Evolutionary conservation across 129 eudicot species (phyloP), one percentile per base, ranked within the genome.

Genomic region (Artemisia annua): DNA sequence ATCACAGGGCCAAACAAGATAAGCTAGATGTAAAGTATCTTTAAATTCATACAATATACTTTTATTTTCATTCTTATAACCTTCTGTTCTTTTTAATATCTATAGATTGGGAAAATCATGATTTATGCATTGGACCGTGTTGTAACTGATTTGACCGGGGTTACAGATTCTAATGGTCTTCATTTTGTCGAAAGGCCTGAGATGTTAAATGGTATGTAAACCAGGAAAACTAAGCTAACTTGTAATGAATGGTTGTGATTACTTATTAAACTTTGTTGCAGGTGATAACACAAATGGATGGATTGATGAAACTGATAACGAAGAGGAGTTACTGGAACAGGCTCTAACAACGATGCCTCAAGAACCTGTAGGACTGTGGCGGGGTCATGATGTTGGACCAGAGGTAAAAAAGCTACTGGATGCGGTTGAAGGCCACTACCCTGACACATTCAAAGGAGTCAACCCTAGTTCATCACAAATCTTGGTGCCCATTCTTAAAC

Each of bases 61-160:
- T 63, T 2, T 3, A 2, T 30, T 63, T n/a, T 35, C 0, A 0
- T 30, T 69, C 4, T 26, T 5, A 30, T 69, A 69, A 52, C 63
- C 28, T 15, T 18, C 17, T n/a, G 73, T 39, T 39, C 28, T 53
- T 24, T 52, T 53, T 11, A 14, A 22, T 57, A 14, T 67, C 1
- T 48, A 24, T 14, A 67, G 72, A 49, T 67, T 67, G 72, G 72
- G 46, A 67, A 67, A 50, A 67, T 67, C 22, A 67, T 67, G 72
- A 67, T 67, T 22, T 50, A 67, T 49, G 72, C 72, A 20, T 49
- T 67, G 30, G 59, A 67, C 59, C 44, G 51, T 28, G 72, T 19
- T 13, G 60, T 67, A 18, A 12, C 15, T 12, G 56, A 32, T 28
- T 51, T 69, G 74, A 39, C 74, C 16, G 28, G 16, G 66, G 66